Evolutionary conservation across 2,329 filamentous ascomycete genomes (phyloP).

Genomic region (Diaporthe sp.): DNA sequence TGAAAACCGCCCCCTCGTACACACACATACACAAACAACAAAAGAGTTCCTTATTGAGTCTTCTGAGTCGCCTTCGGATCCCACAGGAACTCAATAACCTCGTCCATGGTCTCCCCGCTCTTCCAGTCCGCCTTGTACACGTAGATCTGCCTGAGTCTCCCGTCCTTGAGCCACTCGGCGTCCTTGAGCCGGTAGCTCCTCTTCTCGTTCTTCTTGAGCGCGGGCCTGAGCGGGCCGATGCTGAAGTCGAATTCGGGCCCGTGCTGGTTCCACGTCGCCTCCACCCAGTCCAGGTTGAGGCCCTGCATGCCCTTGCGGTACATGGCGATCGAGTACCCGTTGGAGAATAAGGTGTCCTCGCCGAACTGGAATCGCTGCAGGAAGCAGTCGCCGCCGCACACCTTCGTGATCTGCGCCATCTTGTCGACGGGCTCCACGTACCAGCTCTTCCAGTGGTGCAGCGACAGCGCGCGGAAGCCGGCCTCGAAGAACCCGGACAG

Average conservation of each 20-base stretch:
- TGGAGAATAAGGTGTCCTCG: slow-evolving; percentile 62
- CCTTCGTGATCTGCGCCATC: slow-evolving; percentile 57
- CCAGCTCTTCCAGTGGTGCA: slow-evolving; percentile 75
- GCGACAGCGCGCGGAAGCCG: slow-evolving; percentile 61
- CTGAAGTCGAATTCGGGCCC: slow-evolving; percentile 62
- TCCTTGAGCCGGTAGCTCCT: slow-evolving; percentile 61
- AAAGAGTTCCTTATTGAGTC: neutral
- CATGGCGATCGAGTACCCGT: slow-evolving; percentile 67
- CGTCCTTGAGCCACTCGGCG: slow-evolving; percentile 49
- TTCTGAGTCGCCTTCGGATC: slow-evolving; percentile 29
- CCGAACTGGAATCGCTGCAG: slow-evolving; percentile 65
- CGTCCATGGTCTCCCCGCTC: slow-evolving; percentile 53
- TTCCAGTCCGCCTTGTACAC: slow-evolving; percentile 54
- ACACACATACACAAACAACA: neutral
- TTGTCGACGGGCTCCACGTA: slow-evolving; percentile 61
- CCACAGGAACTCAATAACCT: slow-evolving; percentile 62
- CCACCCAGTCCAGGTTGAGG: slow-evolving; percentile 53
- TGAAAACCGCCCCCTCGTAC: neutral
- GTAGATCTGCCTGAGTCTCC: slow-evolving; percentile 65
- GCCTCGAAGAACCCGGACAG: slow-evolving; percentile 70
- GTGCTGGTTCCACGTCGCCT: slow-evolving; percentile 63
- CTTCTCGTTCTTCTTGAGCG: slow-evolving; percentile 53
- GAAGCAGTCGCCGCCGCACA: slow-evolving; percentile 70
- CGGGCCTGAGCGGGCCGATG: slow-evolving; percentile 60
- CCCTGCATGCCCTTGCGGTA: slow-evolving; percentile 53